Base-by-base conservation (phyloP, 2,329 filamentous ascomycete species). In the Fusarium decemcellulare region DNA sequence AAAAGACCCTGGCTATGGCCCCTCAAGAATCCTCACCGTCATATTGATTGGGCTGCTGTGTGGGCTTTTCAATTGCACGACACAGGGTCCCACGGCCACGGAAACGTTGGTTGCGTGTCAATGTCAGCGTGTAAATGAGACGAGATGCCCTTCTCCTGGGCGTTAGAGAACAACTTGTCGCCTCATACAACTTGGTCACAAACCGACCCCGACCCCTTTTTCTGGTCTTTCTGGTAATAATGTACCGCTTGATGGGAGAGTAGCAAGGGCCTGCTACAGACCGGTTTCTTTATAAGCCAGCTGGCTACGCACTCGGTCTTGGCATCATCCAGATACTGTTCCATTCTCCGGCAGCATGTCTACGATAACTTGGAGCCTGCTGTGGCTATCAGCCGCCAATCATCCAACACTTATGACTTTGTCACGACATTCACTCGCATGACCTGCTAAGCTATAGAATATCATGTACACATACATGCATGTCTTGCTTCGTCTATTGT, bases 401-500 rank as follows among this genome's bases (percentile, higher is more conserved):
- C 32, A 34, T 34, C 32, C 32, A 34, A 9, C 32, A 34, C 2
- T 9, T 12, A 34, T 12, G 32, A 34, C 9, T 23, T 23, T 23
- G 23, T 23, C 23, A 23, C 23, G 23, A 23, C 23, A 23, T 23
- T 23, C 23, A 23, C 23, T 23, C 5, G 23, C 23, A 34, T 12
- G 32, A n/a, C 16, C 9, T 43, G 16, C 7, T 43, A 23, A 18
- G 16, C 40, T 16, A 23, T 23, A 12, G 32, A 34, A 34, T 34
- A 34, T 34, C 8, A 34, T 34, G 9, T 12, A 34, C 32, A 34
- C 32, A 29, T 48, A 63, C 53, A 55, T 63, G 37, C 58, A 51
- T 51, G 43, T 65, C 43, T 54, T 40, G n/a, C 47, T 56, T 70
- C 59, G 59, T 65, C 59, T 62, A 61, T 59, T 65, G 47, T 74